A percentile compares a stretch with the other conserved stretches of the same genome.
phyloP scores from a whole-genome alignment of 805 yeast species.

The Henningerozyma blattae region DNA sequence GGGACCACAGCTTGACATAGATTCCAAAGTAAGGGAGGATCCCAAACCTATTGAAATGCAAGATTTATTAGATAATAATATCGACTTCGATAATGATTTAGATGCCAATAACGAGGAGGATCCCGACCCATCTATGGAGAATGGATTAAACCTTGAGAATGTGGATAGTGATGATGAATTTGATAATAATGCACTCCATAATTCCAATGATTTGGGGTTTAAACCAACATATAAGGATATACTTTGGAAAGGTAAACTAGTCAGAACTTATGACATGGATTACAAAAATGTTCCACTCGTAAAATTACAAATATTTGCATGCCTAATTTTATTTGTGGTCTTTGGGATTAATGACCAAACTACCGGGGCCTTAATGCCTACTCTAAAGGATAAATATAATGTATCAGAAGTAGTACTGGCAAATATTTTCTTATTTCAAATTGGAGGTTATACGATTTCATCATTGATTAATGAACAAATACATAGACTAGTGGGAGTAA shows the following conservation, averaged over 20 bases:
- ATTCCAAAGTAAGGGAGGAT: no score
- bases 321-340: conserved; percentile 18
- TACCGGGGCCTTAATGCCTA: conserved; percentile 24
- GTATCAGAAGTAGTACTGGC: conserved; percentile 18
- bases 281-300: conserved; percentile 17
- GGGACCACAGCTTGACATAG: no score
- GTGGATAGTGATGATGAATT: not conserved
- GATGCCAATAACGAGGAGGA: no score
- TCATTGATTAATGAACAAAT: conserved; percentile 20
- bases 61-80: no score
- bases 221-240: conserved; percentile 6
- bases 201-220: not conserved
- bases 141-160: no score
- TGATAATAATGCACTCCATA: not conserved
- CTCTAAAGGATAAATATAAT: conserved; percentile 16
- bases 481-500: conserved; percentile 16
- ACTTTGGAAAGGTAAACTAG: conserved; percentile 16
- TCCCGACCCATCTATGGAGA: no score
- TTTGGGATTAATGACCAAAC: conserved; percentile 26
- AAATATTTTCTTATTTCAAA: conserved; percentile 20
- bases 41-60: no score
- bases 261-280: conserved; percentile 18
- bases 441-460: conserved; percentile 21
- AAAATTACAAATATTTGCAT: conserved; percentile 17
- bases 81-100: no score